Percentiles rank a stretch among this genome's conserved stretches.
phyloP scores from a whole-genome alignment of 225 moss, liverwort and hornwort species.

The Bryoerythrophyllum caledonicum region DNA sequence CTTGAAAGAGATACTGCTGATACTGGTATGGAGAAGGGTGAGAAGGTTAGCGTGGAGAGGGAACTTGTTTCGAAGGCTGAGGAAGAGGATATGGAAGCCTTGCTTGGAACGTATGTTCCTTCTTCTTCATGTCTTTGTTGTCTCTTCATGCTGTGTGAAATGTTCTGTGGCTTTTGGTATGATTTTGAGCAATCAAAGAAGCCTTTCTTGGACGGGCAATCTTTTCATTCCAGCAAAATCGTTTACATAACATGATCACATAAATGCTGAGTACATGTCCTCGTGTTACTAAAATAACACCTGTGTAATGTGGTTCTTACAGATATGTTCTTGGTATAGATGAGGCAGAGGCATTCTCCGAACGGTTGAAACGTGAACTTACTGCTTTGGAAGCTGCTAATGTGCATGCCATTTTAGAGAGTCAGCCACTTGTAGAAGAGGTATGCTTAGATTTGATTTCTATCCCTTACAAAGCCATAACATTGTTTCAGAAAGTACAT shows the following conservation, averaged over 20 bases:
- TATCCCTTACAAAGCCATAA: neutral
- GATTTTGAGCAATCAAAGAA: slow-evolving; percentile 16
- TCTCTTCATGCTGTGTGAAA: neutral
- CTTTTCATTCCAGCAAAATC: neutral
- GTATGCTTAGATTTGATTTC: slow-evolving; percentile 35
- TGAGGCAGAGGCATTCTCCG: slow-evolving; percentile 99
- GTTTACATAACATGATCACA: neutral
- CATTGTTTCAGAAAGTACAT: neutral
- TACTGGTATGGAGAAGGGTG: slow-evolving; percentile 59
- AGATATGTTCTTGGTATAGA: slow-evolving; percentile 99
- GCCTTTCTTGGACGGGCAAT: neutral
- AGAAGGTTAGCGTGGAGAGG: slow-evolving; percentile 82
- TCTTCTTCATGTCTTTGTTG: slow-evolving; percentile 19
- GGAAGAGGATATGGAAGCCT: slow-evolving; percentile 99
- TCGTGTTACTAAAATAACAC: slow-evolving; percentile 12
- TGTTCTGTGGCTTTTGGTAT: neutral
- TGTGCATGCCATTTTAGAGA: slow-evolving; percentile 98
- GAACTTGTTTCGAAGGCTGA: slow-evolving; percentile 98
- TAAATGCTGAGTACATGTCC: neutral
- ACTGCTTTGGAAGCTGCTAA: slow-evolving; percentile 99
- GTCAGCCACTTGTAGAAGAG: slow-evolving; percentile 99
- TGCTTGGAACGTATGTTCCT: slow-evolving; percentile 84
- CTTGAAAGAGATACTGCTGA: slow-evolving; percentile 59
- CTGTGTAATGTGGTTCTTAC: slow-evolving; percentile 27
- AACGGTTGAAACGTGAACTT: slow-evolving; percentile 95